A percentile compares a stretch with the other conserved stretches of the same genome.
Evolutionary conservation across 78 protist species (phyloP).

Genomic region (Dictyostelium brefeldianum): DNA sequence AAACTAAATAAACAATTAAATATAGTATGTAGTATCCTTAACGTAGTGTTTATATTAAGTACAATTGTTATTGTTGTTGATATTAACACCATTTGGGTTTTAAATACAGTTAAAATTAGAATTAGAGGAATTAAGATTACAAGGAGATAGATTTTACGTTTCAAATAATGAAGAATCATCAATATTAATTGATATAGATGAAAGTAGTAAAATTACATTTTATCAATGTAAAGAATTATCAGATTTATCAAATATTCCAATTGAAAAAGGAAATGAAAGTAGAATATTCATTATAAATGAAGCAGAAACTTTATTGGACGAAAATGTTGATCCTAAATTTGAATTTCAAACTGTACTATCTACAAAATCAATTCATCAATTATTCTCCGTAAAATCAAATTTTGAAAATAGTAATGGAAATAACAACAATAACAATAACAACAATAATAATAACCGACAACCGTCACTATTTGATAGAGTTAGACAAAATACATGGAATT

Average conservation of each 20-base stretch:
- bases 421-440: background rate
- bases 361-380: constrained; percentile 68
- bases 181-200: constrained; percentile 69
- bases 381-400: constrained; percentile 73
- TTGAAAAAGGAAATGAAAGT: constrained; percentile 52
- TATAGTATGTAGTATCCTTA: constrained; percentile 63
- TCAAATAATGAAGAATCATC: constrained; percentile 27
- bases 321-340: constrained; percentile 45
- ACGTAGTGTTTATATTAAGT: too few relatives aligned
- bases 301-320: background rate
- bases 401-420: constrained; percentile 2
- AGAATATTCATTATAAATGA: constrained; percentile 45
- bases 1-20: constrained; percentile 58
- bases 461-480: constrained; percentile 66
- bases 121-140: constrained; percentile 63
- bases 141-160: constrained; percentile 67
- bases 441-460: background rate
- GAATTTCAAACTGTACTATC: constrained; percentile 54
- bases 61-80: background rate
- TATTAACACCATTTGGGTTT: background rate
- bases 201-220: constrained; percentile 50
- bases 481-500: constrained; percentile 74
- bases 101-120: constrained; percentile 34
- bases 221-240: constrained; percentile 34
- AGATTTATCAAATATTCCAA: constrained; percentile 40